phyloP scores from a whole-genome alignment of 2,329 filamentous ascomycete species.

The Colletotrichum limetticola region DNA sequence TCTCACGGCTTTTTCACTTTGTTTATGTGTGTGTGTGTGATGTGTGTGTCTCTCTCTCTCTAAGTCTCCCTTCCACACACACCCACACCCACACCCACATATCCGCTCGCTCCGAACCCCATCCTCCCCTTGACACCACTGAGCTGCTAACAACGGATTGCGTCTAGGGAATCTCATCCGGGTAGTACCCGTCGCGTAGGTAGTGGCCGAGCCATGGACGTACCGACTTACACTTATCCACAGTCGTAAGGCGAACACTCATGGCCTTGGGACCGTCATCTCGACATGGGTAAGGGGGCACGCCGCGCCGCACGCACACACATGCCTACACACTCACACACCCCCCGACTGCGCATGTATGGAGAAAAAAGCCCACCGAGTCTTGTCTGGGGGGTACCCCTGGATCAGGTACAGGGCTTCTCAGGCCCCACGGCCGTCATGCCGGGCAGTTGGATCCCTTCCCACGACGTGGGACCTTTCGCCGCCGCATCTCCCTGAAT shows the following conservation, averaged over 20 bases:
- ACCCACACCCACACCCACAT: not conserved
- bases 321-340: not conserved
- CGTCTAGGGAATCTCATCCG: conserved; percentile 8
- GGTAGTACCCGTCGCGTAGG: conserved; percentile 17
- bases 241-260: conserved; percentile 29
- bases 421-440: conserved; percentile 36
- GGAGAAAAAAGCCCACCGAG: conserved; percentile 20
- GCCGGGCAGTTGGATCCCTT: conserved; percentile 36
- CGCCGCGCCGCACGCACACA: not conserved
- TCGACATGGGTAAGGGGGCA: conserved; percentile 16
- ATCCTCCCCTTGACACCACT: conserved; percentile 1
- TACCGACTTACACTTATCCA: conserved; percentile 9
- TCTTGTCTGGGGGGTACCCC: conserved; percentile 29
- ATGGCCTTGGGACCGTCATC: conserved; percentile 19
- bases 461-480: conserved; percentile 33
- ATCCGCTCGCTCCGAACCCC: not conserved
- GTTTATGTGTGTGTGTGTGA: too few relatives aligned
- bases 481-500: conserved; percentile 35
- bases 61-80: not conserved
- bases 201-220: conserved; percentile 7
- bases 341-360: conserved; percentile 18
- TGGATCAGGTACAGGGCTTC: conserved; percentile 34
- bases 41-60: not conserved
- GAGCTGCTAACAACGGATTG: not conserved
- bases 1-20: not conserved